A percentile compares a stretch with the other conserved stretches of the same genome.
phyloP scores from a whole-genome alignment of 306 rosid genomes.

The Rosa lucieae region DNA sequence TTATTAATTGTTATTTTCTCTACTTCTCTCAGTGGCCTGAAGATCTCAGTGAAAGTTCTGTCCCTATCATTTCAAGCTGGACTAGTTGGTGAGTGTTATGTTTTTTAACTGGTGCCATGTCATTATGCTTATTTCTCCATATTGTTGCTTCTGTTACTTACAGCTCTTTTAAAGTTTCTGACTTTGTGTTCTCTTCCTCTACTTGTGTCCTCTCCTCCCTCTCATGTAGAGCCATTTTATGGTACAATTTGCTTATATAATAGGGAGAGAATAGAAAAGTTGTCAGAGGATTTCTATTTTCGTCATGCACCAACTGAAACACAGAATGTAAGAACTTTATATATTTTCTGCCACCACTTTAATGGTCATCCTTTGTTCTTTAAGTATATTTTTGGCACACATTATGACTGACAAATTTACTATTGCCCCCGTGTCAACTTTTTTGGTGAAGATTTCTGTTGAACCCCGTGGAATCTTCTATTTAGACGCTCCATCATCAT shows the following conservation, averaged over 20 bases:
- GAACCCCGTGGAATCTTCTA: conserved; percentile 78
- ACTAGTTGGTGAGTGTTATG: conserved; percentile 66
- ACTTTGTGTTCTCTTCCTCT: conserved; percentile 32
- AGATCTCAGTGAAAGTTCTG: conserved; percentile 88
- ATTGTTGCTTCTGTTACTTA: conserved; percentile 23
- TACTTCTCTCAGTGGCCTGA: conserved; percentile 72
- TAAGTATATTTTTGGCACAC: background rate
- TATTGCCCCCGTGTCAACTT: conserved; percentile 17
- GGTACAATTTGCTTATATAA: conserved; percentile 98
- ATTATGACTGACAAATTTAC: conserved; percentile 18
- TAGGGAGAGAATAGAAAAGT: conserved; percentile 92
- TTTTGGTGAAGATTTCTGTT: conserved; percentile 50
- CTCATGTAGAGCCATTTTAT: conserved; percentile 79
- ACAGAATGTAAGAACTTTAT: conserved; percentile 63
- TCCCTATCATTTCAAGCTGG: conserved; percentile 87
- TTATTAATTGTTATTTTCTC: conserved; percentile 28
- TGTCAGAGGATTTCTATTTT: conserved; percentile 93
- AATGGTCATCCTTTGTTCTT: background rate
- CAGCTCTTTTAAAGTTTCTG: conserved; percentile 40
- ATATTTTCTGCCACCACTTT: background rate
- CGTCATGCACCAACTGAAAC: conserved; percentile 64
- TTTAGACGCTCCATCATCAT: conserved; percentile 91
- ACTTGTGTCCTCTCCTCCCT: conserved; percentile 23
- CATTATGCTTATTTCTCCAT: conserved; percentile 25
- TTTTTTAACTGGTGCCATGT: conserved; percentile 22